These are phyloP conservation scores for Magnusiomyces ingens DNA, from an alignment of 1,139 yeast genomes.

Conservation along the genomic window DNA sequence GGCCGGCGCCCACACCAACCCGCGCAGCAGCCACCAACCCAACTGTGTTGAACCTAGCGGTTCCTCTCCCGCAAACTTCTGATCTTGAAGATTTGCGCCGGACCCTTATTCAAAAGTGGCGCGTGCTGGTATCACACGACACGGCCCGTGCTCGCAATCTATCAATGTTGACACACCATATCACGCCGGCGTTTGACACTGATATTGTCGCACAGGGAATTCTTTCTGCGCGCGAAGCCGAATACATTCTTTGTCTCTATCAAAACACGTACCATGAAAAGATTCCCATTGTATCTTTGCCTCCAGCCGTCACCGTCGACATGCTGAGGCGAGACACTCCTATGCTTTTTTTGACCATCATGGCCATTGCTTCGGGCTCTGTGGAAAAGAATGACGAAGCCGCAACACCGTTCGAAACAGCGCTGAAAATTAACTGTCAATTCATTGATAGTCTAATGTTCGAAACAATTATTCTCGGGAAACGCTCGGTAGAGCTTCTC, in stretches of 20 bases:
- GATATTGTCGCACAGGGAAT: conserved; percentile 31
- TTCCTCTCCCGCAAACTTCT: too few relatives aligned
- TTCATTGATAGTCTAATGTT: conserved; percentile 42
- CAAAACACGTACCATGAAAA: conserved; percentile 23
- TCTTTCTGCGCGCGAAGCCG: conserved; percentile 30
- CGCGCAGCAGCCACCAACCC: too few relatives aligned
- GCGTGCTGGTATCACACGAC: too few relatives aligned
- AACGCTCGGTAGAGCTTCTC: conserved; percentile 61
- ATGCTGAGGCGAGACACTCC: conserved; percentile 49
- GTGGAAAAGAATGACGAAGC: conserved; percentile 1
- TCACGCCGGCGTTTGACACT: conserved; percentile 24
- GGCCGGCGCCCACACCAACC: too few relatives aligned
- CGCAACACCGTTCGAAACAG: conserved; percentile 18
- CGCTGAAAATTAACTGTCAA: conserved; percentile 10
- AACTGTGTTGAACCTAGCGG: too few relatives aligned
- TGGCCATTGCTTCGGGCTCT: conserved; percentile 49
- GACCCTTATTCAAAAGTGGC: too few relatives aligned
- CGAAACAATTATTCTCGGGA: conserved; percentile 62
- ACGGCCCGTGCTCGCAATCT: too few relatives aligned
- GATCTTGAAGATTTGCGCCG: too few relatives aligned
- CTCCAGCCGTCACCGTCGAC: conserved; percentile 41
- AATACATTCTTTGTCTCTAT: conserved; percentile 27
- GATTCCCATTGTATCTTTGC: conserved; percentile 51
- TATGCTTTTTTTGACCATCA: conserved; percentile 53
- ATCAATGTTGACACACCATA: too few relatives aligned